Evolutionary conservation across 1,284 basidiomycete species (phyloP), one percentile per base, ranked within the genome.

Genomic region (Ustilago xerochloae): DNA sequence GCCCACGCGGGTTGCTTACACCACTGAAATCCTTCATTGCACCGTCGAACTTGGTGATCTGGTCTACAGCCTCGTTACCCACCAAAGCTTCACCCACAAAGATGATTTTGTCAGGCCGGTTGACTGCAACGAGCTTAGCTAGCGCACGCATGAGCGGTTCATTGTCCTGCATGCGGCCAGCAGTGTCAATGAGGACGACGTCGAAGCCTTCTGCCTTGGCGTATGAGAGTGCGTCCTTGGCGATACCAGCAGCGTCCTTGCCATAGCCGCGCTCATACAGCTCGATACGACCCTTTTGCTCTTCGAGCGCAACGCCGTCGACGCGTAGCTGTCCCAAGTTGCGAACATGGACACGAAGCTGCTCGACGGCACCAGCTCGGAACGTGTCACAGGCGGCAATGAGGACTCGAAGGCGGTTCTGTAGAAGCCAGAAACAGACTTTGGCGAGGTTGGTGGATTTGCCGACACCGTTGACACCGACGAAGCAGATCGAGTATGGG

Each of bases 331-430:
- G 92, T 50, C 93, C 90, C 67, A 99, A 86, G 85, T 99, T 99
- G 58, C 93, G 89, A 20, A 98, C 96, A 85, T 99, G 97, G 8
- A 97, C 94, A 8, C 95, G 90, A 29, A 99, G 88, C 85, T 99
- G 97, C 85, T 99, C 97, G 36, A 99, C 96, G 0, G 97, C 97
- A 30, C 97, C 97, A 81, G 92, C 93, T 88, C 95, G 88, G 88
- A 99, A 99, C 4, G 97, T 99, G 85, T 99, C 97, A 82, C 97
- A 99, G 12, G 97, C 97, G 26, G 97, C 97, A 78, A 99, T 98
- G 72, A 99, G 88, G 20, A 99, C 96, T 29, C 92, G 88, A 41
- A 96, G 86, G 9, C 91, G 91, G 82, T 99, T 99, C 86, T 99
- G 96, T 48, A 99, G 90, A 20, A 99, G 88, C 97, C 97, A 99